These are phyloP conservation scores for Funneliformis mosseae DNA, from an alignment of 192 early-diverging fungal species.

Conservation along the genomic window DNA sequence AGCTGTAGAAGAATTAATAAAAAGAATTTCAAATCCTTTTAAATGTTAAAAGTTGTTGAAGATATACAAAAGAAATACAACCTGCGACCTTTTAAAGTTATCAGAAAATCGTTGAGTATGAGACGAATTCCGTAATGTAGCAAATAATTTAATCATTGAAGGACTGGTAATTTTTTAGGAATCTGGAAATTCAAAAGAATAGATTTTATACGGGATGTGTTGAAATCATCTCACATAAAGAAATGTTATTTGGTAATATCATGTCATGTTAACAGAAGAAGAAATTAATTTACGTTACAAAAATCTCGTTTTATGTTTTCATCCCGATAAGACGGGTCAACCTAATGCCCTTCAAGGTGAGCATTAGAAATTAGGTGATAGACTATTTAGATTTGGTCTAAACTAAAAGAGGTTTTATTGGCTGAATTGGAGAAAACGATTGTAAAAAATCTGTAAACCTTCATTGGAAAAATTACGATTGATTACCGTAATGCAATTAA, in stretches of 20 bases:
- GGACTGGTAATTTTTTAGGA: no score
- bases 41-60: no score
- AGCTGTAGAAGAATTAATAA: no score
- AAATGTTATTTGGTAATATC: neutral
- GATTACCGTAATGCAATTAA: conserved; percentile 1
- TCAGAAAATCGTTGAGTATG: no score
- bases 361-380: neutral
- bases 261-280: neutral
- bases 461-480: neutral
- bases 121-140: no score
- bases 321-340: neutral
- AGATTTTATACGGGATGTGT: neutral
- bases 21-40: no score
- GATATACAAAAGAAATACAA: no score
- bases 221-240: neutral
- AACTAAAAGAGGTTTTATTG: neutral
- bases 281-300: neutral
- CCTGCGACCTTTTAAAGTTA: no score
- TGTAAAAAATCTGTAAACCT: neutral
- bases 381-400: neutral
- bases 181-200: neutral
- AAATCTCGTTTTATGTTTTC: neutral
- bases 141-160: no score
- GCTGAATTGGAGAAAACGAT: neutral
- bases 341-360: neutral